Evolutionary conservation across 1,284 basidiomycete genomes (phyloP).

Genomic region (Trichosporon asahii): DNA sequence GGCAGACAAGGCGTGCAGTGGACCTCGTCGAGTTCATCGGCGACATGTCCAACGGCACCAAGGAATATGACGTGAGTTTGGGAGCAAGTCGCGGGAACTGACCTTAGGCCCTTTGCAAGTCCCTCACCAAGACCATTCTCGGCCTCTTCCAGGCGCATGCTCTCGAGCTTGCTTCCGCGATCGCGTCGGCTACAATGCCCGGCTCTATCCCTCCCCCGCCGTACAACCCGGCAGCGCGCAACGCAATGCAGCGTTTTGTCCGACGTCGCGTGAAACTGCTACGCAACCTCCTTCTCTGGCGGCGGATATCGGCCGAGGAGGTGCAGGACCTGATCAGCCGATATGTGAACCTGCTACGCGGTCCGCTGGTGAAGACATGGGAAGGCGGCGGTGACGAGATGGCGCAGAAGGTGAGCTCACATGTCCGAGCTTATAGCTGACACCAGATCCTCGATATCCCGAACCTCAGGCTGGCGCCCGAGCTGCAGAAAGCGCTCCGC

Average conservation of each 20-base stretch:
- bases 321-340: slow-evolving; percentile 60
- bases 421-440: not conserved
- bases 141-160: slow-evolving; percentile 62
- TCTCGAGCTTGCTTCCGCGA: slow-evolving; percentile 54
- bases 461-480: not conserved
- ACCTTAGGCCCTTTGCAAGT: slow-evolving; percentile 64
- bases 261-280: slow-evolving; percentile 69
- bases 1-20: slow-evolving; percentile 62
- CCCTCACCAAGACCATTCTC: slow-evolving; percentile 64
- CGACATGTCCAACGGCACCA: slow-evolving; percentile 63
- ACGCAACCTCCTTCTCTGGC: slow-evolving; percentile 68
- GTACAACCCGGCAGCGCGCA: slow-evolving; percentile 73
- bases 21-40: slow-evolving; percentile 79
- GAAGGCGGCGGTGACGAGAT: slow-evolving; percentile 77
- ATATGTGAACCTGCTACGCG: slow-evolving; percentile 64
- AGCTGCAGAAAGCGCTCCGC: slow-evolving; percentile 4
- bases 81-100: not conserved
- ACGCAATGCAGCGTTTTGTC: slow-evolving; percentile 68
- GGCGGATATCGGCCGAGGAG: slow-evolving; percentile 65
- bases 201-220: slow-evolving; percentile 53
- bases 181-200: slow-evolving; percentile 37
- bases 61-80: slow-evolving; percentile 63
- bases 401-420: slow-evolving; percentile 59
- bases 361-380: slow-evolving; percentile 74
- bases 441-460: slow-evolving; percentile 24